Evolutionary conservation across 768 basidiomycete species (phyloP).

Genomic region (Amylocystis lapponica): DNA sequence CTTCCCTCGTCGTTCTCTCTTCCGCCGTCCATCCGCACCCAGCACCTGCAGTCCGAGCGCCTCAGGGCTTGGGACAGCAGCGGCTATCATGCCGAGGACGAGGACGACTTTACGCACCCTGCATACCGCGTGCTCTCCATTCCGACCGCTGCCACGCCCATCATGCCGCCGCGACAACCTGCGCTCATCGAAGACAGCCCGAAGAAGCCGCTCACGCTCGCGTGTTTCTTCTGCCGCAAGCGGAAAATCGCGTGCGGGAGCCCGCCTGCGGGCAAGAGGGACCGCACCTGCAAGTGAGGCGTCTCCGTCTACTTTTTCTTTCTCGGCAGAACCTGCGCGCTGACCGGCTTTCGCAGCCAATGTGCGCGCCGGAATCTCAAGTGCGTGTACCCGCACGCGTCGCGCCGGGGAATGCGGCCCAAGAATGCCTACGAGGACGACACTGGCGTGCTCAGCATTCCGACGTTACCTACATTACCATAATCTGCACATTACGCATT

Average conservation of each 20-base stretch:
- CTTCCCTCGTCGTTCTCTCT: background rate
- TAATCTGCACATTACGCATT: too few relatives aligned
- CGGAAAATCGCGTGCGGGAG: slow-evolving; percentile 36
- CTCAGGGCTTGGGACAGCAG: slow-evolving; percentile 1
- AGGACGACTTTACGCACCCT: background rate
- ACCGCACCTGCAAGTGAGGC: slow-evolving; percentile 32
- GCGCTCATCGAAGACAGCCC: slow-evolving; percentile 23
- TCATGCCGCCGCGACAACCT: slow-evolving; percentile 9
- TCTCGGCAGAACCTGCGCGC: background rate
- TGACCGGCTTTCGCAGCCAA: slow-evolving; percentile 40
- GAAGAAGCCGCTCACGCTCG: slow-evolving; percentile 34
- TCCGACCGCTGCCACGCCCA: slow-evolving; percentile 9
- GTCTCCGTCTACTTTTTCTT: slow-evolving; percentile 2
- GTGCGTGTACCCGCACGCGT: slow-evolving; percentile 69
- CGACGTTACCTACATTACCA: too few relatives aligned
- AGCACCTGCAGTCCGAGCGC: slow-evolving; percentile 11
- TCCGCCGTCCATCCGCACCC: slow-evolving; percentile 10
- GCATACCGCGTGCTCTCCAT: slow-evolving; percentile 12
- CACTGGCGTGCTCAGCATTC: too few relatives aligned
- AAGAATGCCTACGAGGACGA: slow-evolving; percentile 15
- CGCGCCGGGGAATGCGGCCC: slow-evolving; percentile 46
- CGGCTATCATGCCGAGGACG: slow-evolving; percentile 3
- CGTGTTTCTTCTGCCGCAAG: slow-evolving; percentile 34
- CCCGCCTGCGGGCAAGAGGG: slow-evolving; percentile 21
- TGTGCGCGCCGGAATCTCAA: slow-evolving; percentile 63